Evolutionary conservation across 371 early-diverging fungal genomes (phyloP).

Genomic region (Mucor irregularis): DNA sequence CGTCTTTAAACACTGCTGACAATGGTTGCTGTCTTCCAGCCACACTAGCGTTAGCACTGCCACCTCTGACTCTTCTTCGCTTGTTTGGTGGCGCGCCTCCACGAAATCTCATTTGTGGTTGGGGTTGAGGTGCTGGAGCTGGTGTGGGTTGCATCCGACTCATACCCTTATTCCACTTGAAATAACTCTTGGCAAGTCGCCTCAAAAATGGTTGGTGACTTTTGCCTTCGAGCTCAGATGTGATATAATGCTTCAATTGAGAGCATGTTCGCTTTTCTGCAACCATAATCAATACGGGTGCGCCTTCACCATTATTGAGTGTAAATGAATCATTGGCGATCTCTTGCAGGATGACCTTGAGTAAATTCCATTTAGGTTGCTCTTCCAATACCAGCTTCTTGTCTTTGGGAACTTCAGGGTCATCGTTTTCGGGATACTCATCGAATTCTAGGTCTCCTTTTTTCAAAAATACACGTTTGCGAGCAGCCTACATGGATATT

Average conservation of each 20-base stretch:
- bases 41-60: constrained; percentile 44
- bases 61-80: constrained; percentile 80
- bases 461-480: constrained; percentile 63
- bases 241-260: constrained; percentile 65
- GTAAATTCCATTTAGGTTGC: constrained; percentile 88
- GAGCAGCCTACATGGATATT: constrained; percentile 45
- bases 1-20: constrained; percentile 30
- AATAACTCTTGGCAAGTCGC: constrained; percentile 58
- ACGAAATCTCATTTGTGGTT: constrained; percentile 5
- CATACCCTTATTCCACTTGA: constrained; percentile 67
- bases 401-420: constrained; percentile 51
- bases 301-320: constrained; percentile 12
- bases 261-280: constrained; percentile 67
- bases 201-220: constrained; percentile 39
- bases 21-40: constrained; percentile 19
- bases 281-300: constrained; percentile 70
- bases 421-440: neutral
- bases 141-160: constrained; percentile 25
- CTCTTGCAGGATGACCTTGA: constrained; percentile 73
- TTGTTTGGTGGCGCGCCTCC: constrained; percentile 66
- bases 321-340: constrained; percentile 57
- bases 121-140: neutral
- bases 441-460: constrained; percentile 42
- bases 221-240: constrained; percentile 18
- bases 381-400: constrained; percentile 81